Evolutionary conservation across 441 rosid genomes (phyloP).

Genomic region (Erodium moschatum): DNA sequence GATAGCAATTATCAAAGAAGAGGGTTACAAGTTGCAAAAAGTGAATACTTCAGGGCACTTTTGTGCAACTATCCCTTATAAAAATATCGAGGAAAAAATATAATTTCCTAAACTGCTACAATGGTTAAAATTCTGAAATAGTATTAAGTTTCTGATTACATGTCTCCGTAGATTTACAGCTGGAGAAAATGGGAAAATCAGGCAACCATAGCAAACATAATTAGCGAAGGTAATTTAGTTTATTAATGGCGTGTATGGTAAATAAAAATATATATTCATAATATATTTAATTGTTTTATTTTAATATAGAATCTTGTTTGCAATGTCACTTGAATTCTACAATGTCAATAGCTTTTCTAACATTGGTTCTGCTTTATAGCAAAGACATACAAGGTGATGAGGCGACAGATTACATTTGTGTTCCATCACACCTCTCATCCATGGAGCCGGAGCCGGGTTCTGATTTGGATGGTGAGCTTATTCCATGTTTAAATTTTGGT

Average conservation of each 20-base stretch:
- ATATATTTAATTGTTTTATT: not conserved
- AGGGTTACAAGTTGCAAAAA: no score
- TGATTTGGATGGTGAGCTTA: slow-evolving; percentile 75
- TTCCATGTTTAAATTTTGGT: not conserved
- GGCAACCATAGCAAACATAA: slow-evolving; percentile 29
- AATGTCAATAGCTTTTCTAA: slow-evolving; percentile 5
- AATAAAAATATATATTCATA: no score
- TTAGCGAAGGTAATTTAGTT: slow-evolving; percentile 54
- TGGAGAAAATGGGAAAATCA: slow-evolving; percentile 94
- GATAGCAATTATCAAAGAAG: no score
- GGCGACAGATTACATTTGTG: slow-evolving; percentile 70
- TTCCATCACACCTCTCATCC: slow-evolving; percentile 95
- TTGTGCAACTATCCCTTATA: not conserved
- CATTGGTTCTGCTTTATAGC: slow-evolving; percentile 32
- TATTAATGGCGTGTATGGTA: slow-evolving; percentile 13
- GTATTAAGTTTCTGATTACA: slow-evolving; percentile 15
- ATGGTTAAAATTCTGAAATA: not conserved
- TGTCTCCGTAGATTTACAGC: slow-evolving; percentile 63
- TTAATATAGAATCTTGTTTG: not conserved
- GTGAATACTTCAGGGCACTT: no score
- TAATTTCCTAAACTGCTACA: not conserved
- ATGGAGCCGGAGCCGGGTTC: slow-evolving; percentile 79
- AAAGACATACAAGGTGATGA: slow-evolving; percentile 59
- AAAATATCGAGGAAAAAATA: not conserved
- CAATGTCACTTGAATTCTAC: not conserved